Evolutionary conservation across 768 basidiomycete species (phyloP).

Genomic region (Chalciporus sphaerocephalus): DNA sequence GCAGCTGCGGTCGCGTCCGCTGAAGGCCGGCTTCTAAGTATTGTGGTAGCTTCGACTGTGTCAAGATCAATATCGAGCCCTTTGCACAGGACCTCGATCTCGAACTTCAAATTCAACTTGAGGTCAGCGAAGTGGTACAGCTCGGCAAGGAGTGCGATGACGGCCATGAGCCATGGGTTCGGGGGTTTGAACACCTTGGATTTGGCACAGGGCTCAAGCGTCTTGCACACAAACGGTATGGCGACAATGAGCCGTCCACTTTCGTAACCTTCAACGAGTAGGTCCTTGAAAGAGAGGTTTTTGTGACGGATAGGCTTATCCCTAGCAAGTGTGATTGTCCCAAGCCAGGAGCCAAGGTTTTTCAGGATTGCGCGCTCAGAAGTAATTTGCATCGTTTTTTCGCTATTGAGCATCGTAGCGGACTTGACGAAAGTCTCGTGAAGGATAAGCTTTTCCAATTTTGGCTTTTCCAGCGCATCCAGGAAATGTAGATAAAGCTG

Average conservation of each 20-base stretch:
- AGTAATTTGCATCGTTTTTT: conserved; percentile 80
- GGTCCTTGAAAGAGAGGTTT: conserved; percentile 94
- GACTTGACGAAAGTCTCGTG: conserved; percentile 93
- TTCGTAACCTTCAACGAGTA: conserved; percentile 95
- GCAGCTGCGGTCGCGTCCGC: conserved; percentile 46
- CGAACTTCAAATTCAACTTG: conserved; percentile 95
- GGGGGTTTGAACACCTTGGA: conserved; percentile 94
- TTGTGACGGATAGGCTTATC: conserved; percentile 90
- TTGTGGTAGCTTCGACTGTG: conserved; percentile 74
- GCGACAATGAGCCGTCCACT: conserved; percentile 86
- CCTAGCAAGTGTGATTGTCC: conserved; percentile 86
- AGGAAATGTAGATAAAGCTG: conserved; percentile 91
- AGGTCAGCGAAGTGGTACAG: conserved; percentile 97
- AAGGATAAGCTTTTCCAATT: conserved; percentile 72
- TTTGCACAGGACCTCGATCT: conserved; percentile 96
- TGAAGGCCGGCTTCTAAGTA: conserved; percentile 74
- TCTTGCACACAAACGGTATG: conserved; percentile 97
- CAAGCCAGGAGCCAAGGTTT: conserved; percentile 94
- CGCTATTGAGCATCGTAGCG: conserved; percentile 81
- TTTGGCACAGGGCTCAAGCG: conserved; percentile 82
- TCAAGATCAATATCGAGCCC: conserved; percentile 84
- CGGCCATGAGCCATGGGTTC: conserved; percentile 98
- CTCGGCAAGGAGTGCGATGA: conserved; percentile 86
- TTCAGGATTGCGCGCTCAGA: conserved; percentile 85
- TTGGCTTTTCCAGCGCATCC: conserved; percentile 69